Percentiles rank a stretch among this genome's conserved stretches.
phyloP scores from a whole-genome alignment of 805 yeast species.

The Wickerhamomyces rabaulensis region DNA sequence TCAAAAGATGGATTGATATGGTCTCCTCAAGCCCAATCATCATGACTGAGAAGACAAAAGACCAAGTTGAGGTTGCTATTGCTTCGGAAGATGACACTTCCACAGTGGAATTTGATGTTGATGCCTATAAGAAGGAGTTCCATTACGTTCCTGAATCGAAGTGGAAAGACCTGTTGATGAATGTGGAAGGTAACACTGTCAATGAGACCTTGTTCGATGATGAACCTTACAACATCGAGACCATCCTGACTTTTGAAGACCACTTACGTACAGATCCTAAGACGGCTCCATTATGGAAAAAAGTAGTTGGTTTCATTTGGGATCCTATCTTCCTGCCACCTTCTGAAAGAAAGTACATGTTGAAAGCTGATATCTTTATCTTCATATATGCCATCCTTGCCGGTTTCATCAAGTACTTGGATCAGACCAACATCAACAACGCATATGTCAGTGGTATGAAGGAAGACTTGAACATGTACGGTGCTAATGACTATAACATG shows the following conservation, averaged over 20 bases:
- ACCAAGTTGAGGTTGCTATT: no score
- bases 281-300: slow-evolving; percentile 7
- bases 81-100: no score
- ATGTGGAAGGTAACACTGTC: slow-evolving; percentile 1
- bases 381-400: slow-evolving; percentile 9
- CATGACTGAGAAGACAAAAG: no score
- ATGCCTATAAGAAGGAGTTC: no score
- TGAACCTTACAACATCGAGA: slow-evolving; percentile 8
- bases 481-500: slow-evolving; percentile 44
- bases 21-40: no score
- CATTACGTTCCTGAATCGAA: background rate
- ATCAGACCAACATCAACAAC: slow-evolving; percentile 50
- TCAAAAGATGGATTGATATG: no score
- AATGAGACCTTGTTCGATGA: slow-evolving; percentile 6
- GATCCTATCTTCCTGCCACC: slow-evolving; percentile 8
- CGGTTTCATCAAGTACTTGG: slow-evolving; percentile 43
- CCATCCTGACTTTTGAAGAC: slow-evolving; percentile 2
- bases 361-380: slow-evolving; percentile 11
- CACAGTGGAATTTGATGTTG: no score
- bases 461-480: slow-evolving; percentile 48
- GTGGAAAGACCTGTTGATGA: slow-evolving; percentile 3
- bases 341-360: slow-evolving; percentile 6
- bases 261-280: slow-evolving; percentile 1
- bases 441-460: slow-evolving; percentile 62
- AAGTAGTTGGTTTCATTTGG: slow-evolving; percentile 6